Percentiles rank a stretch among this genome's conserved stretches.
Conservation (phyloP, 2,329 filamentous ascomycete species). For the Cladophialophora immunda region DNA sequence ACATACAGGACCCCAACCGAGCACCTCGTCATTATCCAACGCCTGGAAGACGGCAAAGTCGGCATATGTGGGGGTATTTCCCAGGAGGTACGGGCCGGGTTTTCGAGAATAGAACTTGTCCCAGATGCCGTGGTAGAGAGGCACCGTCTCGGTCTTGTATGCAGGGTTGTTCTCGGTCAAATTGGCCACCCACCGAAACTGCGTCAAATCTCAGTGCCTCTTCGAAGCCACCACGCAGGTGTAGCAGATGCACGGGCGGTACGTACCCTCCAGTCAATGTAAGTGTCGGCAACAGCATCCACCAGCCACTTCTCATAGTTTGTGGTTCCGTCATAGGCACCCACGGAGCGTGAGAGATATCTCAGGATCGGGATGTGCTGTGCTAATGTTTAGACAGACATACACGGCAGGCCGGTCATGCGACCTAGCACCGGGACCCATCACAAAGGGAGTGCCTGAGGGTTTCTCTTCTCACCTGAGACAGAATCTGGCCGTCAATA, state of each 20-base stretch:
- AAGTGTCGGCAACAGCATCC: conserved; percentile 50
- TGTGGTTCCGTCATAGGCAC: conserved; percentile 49
- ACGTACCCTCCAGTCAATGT: conserved; percentile 53
- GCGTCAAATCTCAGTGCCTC: not conserved
- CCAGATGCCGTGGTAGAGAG: conserved; percentile 46
- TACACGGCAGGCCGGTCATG: not conserved
- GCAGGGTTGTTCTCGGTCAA: conserved; percentile 42
- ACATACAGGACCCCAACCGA: conserved; percentile 14
- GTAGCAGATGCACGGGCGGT: not conserved
- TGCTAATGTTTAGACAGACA: not conserved
- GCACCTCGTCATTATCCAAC: conserved; percentile 48
- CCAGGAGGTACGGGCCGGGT: conserved; percentile 49
- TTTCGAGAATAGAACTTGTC: conserved; percentile 45
- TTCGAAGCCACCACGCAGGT: not conserved
- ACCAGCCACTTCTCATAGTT: conserved; percentile 50
- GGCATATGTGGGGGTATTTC: conserved; percentile 49
- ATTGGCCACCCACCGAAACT: conserved; percentile 44
- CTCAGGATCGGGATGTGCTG: conserved; percentile 48
- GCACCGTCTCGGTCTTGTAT: conserved; percentile 45
- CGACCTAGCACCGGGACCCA: not conserved
- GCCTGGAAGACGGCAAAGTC: conserved; percentile 53
- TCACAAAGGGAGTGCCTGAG: not conserved
- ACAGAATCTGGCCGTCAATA: conserved; percentile 47
- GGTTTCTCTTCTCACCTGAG: conserved; percentile 36
- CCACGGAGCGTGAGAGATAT: conserved; percentile 49